Base-by-base conservation (phyloP, 257 asterid genomes). In the Ilex aquifolium region DNA sequence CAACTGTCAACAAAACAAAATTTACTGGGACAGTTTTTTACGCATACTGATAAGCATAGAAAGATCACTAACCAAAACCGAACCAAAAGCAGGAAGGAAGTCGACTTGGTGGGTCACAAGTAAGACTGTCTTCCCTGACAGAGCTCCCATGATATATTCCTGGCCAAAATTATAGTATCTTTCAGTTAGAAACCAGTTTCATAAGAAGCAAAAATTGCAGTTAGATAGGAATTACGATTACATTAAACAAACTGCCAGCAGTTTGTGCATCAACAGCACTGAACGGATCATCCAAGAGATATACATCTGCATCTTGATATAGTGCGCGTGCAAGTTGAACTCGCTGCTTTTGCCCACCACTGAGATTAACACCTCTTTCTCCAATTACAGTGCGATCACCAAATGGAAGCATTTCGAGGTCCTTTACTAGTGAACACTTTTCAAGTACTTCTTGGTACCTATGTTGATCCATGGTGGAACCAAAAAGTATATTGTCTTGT, bases 181-280 rank as follows among this genome's bases (percentile, higher is more conserved):
- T 32, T 59, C 8, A 17, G 5, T 13, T 16, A 46, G 48, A 46
- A 66, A 17, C 21, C 10, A n/a, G 42, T 52, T 10, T 13, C 40
- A 40, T 60, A 0, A 14, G 49, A 12, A 50, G 29, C 16, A 61
- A 36, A 49, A 58, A 15, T 57, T 57, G 7, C 8, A 53, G n/a
- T 53, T 10, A 32, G 27, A 39, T 10, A 49, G 31, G 30, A 4
- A 32, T 17, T 2, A 48, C 11, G 10, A 56, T 67, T 60, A 78
- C 83, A 54, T 71, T 71, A 53, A 74, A 78, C 30, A 78, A 36
- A 42, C 54, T 67, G 15, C 65, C 52, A 0, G 83, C 76, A 56
- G 83, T 78, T 0, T 71, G 69, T 40, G 83, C 80, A 78, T 78
- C 83, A 21, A 78, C 73, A n/a, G 80, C 80, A 21, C 83, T 78